These are phyloP conservation scores for Pseudofabraea citricarpa DNA, from an alignment of 2,329 filamentous ascomycete genomes.

Conservation along the genomic window DNA sequence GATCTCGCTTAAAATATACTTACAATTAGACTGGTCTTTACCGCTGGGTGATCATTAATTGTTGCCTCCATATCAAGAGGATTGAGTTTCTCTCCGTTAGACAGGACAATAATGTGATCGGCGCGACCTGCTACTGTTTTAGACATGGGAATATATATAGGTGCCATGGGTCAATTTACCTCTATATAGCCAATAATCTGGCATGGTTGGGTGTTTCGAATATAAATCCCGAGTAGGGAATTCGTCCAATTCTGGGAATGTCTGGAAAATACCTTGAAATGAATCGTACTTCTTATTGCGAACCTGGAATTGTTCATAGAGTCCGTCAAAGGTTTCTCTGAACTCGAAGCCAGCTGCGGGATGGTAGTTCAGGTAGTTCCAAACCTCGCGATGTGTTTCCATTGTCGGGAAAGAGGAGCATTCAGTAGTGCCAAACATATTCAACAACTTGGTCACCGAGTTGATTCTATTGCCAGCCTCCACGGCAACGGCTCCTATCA, in stretches of 20 bases:
- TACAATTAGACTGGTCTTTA: constrained; percentile 28
- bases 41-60: constrained; percentile 27
- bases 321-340: constrained; percentile 9
- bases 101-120: constrained; percentile 40
- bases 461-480: constrained; percentile 26
- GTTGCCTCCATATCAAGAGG: constrained; percentile 34
- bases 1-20: not conserved
- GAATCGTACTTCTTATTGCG: constrained; percentile 9
- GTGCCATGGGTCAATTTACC: too few species aligned
- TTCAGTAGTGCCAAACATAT: constrained; percentile 17
- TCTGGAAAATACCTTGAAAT: constrained; percentile 26
- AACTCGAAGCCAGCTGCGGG: constrained; percentile 7
- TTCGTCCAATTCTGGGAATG: constrained; percentile 20
- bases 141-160: too few species aligned
- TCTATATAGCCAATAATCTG: constrained; percentile 31
- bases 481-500: too few species aligned
- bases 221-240: constrained; percentile 35
- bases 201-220: constrained; percentile 30
- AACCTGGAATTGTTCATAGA: constrained; percentile 22
- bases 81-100: constrained; percentile 40
- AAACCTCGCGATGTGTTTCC: constrained; percentile 3
- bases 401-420: constrained; percentile 1
- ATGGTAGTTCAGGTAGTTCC: constrained; percentile 8
- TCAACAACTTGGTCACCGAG: constrained; percentile 28
- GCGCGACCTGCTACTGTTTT: constrained; percentile 17